Evolutionary conservation across 2,329 filamentous ascomycete genomes (phyloP), one percentile per base, ranked within the genome.

Genomic region (Periconia digitata): DNA sequence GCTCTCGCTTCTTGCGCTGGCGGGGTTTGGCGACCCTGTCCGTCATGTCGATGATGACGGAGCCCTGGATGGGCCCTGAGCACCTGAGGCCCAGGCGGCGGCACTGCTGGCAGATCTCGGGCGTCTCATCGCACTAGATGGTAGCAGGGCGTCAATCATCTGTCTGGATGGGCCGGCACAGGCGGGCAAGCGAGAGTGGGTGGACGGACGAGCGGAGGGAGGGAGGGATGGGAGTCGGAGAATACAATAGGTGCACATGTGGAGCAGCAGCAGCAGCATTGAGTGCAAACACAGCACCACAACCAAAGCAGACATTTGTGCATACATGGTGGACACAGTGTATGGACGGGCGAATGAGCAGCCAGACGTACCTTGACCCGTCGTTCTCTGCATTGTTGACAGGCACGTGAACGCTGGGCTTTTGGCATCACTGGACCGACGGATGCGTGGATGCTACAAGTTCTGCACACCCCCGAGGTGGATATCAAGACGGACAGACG

Each of bases 31-130:
- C 49, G 2, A 66, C 55, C 38, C 60, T 62, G 20, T 67, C 61
- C 0, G 65, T 69, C 65, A 69, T 69, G 24, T 69, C 65, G 44
- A 70, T 70, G 42, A 70, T 64, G 24, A 68, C 60, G 16, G 64
- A 66, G 43, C 64, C 65, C 20, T 66, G 57, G 3, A 66, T 38
- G 1, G 65, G 62, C 12, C 66, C 65, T 15, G 63, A 66, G 54
- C 66, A 69, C 17, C 47, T 39, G 27, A 69, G 54, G 15, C 61
- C 58, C 15, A 69, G 55, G 10, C 64, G 63, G 15, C 51, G 49
- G 43, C 63, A 67, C 56, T 63, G 59, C 45, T 60, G 57, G 49
- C 63, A 67, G 35, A 55, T 44, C 23, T 58, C 59, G 36, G 64
- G 60, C 12, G 62, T 66, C 49, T 67, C 64, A 49, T 68, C 66